Evolutionary conservation across 345 rosid genomes (phyloP).

Genomic region (Eucalyptus pumila): DNA sequence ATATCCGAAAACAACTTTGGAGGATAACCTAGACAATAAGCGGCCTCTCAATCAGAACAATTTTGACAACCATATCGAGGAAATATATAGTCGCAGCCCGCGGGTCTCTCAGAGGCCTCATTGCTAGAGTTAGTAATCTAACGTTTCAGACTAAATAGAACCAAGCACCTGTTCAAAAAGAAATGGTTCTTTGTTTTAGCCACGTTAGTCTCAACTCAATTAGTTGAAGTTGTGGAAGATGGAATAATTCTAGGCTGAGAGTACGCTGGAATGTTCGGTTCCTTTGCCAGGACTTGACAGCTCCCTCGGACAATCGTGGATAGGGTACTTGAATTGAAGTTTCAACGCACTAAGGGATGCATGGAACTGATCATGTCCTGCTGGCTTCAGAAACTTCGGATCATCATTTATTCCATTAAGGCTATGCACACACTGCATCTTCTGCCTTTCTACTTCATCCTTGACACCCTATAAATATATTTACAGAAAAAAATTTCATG

Average conservation of each 20-base stretch:
- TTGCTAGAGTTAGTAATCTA: neutral
- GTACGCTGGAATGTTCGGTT: neutral
- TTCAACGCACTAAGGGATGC: slow-evolving; percentile 24
- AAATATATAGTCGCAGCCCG: neutral
- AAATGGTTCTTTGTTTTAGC: neutral
- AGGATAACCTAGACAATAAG: neutral
- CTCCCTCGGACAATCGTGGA: neutral
- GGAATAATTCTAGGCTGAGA: neutral
- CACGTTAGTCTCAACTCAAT: neutral
- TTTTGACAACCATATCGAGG: neutral
- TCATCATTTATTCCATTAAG: slow-evolving; percentile 7
- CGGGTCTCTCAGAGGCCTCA: neutral
- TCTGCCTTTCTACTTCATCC: slow-evolving; percentile 64
- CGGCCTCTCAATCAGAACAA: neutral
- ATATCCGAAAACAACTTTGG: neutral
- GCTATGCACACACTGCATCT: slow-evolving; percentile 11
- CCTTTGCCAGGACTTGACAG: neutral
- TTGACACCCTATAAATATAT: slow-evolving; percentile 44
- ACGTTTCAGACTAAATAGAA: neutral
- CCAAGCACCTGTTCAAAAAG: neutral
- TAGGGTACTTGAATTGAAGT: slow-evolving; percentile 8
- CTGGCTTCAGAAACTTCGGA: slow-evolving; percentile 16
- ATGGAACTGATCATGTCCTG: slow-evolving; percentile 53
- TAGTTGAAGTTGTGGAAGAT: neutral
- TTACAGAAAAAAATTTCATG: neutral